Evolutionary conservation across 768 basidiomycete species (phyloP).

Genomic region (Pilatotrama ljubarskyi): DNA sequence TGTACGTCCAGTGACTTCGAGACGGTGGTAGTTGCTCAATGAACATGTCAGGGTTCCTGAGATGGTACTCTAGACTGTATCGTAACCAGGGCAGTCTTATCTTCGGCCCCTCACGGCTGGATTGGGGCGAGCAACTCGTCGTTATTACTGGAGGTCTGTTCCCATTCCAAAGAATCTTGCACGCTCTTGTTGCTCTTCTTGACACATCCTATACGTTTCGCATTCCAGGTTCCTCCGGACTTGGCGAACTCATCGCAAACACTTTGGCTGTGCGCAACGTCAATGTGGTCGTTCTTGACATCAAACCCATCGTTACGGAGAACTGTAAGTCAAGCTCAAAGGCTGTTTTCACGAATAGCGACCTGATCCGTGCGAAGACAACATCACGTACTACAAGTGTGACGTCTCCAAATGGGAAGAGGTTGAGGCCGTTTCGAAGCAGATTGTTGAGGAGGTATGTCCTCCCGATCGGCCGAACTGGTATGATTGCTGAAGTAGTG

Average conservation of each 20-base stretch:
- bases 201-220: background rate
- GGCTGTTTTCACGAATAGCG: background rate
- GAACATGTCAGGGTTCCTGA: conserved; percentile 55
- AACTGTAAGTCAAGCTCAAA: conserved; percentile 52
- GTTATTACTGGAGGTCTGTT: conserved; percentile 85
- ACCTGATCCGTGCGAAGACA: conserved; percentile 46
- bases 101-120: conserved; percentile 57
- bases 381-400: conserved; percentile 84
- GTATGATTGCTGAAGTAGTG: background rate
- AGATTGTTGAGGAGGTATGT: conserved; percentile 74
- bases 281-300: conserved; percentile 82
- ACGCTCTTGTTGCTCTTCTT: too few species aligned
- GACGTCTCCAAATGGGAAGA: conserved; percentile 90
- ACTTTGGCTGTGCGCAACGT: conserved; percentile 83
- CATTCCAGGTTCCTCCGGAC: conserved; percentile 74
- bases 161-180: background rate
- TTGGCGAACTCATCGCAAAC: conserved; percentile 86
- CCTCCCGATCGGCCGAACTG: background rate
- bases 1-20: conserved; percentile 51
- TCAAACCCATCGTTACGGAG: conserved; percentile 74
- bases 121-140: conserved; percentile 90
- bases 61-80: conserved; percentile 71
- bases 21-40: background rate
- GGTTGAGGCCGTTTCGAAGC: conserved; percentile 73
- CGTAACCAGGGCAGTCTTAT: conserved; percentile 72